Conservation (phyloP, 2,329 filamentous ascomycete genomes). For the Aspergillus flavus region DNA sequence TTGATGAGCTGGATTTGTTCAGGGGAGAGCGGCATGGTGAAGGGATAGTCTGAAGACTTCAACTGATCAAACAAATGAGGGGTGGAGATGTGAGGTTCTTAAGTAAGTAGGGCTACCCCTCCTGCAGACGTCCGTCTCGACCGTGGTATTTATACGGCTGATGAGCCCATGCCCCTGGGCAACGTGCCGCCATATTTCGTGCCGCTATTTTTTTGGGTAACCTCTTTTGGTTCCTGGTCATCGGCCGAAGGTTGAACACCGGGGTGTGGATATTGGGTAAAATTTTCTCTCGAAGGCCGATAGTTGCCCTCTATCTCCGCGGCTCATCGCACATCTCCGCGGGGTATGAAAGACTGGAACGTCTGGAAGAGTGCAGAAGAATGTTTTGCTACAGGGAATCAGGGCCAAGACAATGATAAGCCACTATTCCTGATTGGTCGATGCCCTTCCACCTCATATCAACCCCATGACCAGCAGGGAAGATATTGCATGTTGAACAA, state of each 20-base stretch:
- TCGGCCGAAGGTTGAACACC: not conserved
- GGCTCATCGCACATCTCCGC: not conserved
- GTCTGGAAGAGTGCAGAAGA: too few species aligned
- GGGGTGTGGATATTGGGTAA: not conserved
- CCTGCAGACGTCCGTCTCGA: not conserved
- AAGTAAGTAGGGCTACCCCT: not conserved
- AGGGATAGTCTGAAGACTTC: not conserved
- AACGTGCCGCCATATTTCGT: not conserved
- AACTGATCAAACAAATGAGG: not conserved
- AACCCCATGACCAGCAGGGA: not conserved
- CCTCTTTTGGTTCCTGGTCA: not conserved
- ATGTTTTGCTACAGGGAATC: not conserved
- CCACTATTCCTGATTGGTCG: not conserved
- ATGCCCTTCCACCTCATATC: not conserved
- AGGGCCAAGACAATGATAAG: not conserved
- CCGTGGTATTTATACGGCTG: not conserved
- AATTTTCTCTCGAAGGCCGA: not conserved
- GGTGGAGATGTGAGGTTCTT: not conserved
- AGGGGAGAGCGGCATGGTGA: not conserved
- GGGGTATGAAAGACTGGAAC: not conserved
- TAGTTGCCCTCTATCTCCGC: not conserved
- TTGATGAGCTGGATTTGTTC: conserved; percentile 2
- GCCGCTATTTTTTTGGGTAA: not conserved
- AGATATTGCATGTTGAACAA: not conserved
- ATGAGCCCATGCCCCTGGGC: not conserved